phyloP scores from a whole-genome alignment of 768 basidiomycete species.

The Boletus coccyginus region DNA sequence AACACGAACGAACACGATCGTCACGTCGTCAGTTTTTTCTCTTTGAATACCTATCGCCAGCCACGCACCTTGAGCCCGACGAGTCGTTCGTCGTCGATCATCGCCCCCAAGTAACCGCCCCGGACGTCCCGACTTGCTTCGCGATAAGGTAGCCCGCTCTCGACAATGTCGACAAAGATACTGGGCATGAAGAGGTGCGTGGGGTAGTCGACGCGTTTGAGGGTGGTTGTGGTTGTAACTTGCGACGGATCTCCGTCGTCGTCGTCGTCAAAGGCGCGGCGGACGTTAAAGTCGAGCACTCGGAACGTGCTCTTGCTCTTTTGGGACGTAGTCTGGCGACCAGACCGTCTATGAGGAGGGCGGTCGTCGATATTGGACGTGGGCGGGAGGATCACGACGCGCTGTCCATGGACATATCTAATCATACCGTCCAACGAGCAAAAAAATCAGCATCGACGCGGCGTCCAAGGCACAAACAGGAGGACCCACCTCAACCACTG shows the following conservation, averaged over 20 bases:
- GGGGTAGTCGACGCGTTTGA: conserved; percentile 7
- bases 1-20: not conserved
- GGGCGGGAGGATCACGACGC: conserved; percentile 32
- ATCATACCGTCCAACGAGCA: not conserved
- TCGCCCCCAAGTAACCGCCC: conserved; percentile 37
- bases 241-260: no score
- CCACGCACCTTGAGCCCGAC: conserved; percentile 39
- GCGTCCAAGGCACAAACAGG: no score
- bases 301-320: conserved; percentile 11
- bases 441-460: not conserved
- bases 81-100: conserved; percentile 43
- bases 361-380: not conserved
- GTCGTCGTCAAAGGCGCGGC: not conserved
- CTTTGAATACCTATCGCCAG: no score
- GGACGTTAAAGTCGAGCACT: conserved; percentile 34
- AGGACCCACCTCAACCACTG: conserved; percentile 40
- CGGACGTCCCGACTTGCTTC: conserved; percentile 20
- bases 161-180: conserved; percentile 26
- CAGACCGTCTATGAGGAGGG: no score
- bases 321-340: not conserved
- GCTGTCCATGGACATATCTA: conserved; percentile 44
- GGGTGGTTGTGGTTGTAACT: no score
- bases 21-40: not conserved
- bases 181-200: conserved; percentile 10
- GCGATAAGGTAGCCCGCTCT: conserved; percentile 33